These are phyloP conservation scores for Penicillium chermesinum DNA, from an alignment of 495 filamentous ascomycete genomes.

Conservation along the genomic window DNA sequence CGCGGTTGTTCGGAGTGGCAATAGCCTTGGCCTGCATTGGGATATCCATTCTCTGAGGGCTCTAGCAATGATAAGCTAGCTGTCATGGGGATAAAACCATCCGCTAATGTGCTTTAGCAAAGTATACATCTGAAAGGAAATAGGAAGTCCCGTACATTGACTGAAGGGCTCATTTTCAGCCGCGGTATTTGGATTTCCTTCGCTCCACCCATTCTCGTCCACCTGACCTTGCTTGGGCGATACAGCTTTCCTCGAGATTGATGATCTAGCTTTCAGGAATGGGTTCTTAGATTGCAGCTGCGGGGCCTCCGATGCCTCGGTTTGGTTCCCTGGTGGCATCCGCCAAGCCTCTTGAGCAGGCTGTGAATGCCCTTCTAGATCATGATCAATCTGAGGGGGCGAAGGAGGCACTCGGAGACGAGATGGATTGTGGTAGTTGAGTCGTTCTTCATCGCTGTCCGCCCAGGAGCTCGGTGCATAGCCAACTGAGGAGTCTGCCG, in stretches of 20 bases:
- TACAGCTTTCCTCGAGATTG: neutral
- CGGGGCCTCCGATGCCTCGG: conserved; percentile 21
- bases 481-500: conserved; percentile 28
- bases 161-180: conserved; percentile 26
- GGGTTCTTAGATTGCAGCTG: conserved; percentile 43
- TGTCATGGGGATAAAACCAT: conserved; percentile 45
- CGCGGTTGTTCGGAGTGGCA: neutral
- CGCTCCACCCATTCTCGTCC: conserved; percentile 21
- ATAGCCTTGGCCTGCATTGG: conserved; percentile 8
- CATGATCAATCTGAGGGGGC: conserved; percentile 3
- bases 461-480: conserved; percentile 32
- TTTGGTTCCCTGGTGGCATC: conserved; percentile 2
- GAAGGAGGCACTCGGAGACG: neutral
- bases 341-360: conserved; percentile 24
- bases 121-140: neutral
- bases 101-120: conserved; percentile 21
- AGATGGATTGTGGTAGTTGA: conserved; percentile 3
- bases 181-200: conserved; percentile 20
- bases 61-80: conserved; percentile 41
- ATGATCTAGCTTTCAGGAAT: conserved; percentile 30
- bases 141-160: conserved; percentile 24
- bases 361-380: conserved; percentile 19
- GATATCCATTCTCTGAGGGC: conserved; percentile 15
- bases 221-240: conserved; percentile 17
- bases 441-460: conserved; percentile 27